Base-by-base conservation (phyloP, 2,329 filamentous ascomycete genomes). In the Paecilomyces sp. region DNA sequence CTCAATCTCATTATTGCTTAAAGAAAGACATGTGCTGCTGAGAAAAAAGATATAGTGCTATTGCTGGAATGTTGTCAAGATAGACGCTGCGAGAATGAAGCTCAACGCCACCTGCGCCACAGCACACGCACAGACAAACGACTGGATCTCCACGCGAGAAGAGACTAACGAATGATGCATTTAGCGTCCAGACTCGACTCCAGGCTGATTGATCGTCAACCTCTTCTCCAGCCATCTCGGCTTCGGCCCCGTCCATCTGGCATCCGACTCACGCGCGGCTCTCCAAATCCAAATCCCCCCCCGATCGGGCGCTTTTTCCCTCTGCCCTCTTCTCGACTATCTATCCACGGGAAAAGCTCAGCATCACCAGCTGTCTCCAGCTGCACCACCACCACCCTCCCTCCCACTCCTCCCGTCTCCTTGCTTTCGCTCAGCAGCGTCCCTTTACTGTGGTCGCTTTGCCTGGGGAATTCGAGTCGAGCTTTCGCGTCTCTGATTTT, bases 361-460 rank as follows among this genome's bases (percentile, higher is more conserved):
- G 51, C 51, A 53, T 53, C 51, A 53, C 25, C 51, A 13, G 22
- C 51, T 53, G 51, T 30, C 51, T 30, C 51, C 5, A 25, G 51
- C n/a, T 12, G 51, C 51, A 53, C 28, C 51, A 7, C 51, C 51
- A 11, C 28, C 24, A 33, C 31, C 22, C 11, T 53, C 57, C 18
- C 55, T 33, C 58, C 57, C 18, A 62, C 34, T 54, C 51, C 25
- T 58, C 59, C 58, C 65, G 63, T 58, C 55, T 47, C 62, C 33
- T 9, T 36, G 60, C 55, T 52, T 31, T 58, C 57, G 54, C 62
- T 60, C 60, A 58, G 64, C 65, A 64, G 18, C 59, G 57, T 8
- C 60, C 56, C 62, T 34, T 60, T 58, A 18, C 61, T 54, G 51
- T 33, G 33, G 25, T 41, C 31, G 31, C 41, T 3, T 50, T 30